A percentile compares a stretch with the other conserved stretches of the same genome.
These are phyloP conservation scores for Elasticomyces elasticus DNA, from an alignment of 495 filamentous ascomycete genomes.

Conservation along the genomic window DNA sequence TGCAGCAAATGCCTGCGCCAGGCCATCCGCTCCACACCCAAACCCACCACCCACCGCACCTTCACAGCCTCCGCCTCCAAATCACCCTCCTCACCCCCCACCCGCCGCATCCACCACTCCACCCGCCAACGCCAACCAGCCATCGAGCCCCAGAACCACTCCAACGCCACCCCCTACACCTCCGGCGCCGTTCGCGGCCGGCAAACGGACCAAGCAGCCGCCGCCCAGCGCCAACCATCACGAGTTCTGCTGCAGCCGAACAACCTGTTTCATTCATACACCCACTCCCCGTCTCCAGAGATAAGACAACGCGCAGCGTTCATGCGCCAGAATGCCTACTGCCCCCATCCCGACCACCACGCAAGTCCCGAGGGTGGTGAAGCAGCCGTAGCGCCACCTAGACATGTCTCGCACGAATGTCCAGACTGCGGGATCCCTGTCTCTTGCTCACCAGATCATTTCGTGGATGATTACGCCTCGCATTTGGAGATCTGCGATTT, in stretches of 20 bases:
- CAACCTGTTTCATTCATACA: constrained; percentile 88
- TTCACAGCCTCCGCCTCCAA: constrained; percentile 4
- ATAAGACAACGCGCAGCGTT: constrained; percentile 78
- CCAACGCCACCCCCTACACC: neutral
- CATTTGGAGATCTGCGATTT: constrained; percentile 90
- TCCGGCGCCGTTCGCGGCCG: neutral
- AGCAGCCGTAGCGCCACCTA: constrained; percentile 48
- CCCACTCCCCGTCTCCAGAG: constrained; percentile 71
- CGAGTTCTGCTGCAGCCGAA: constrained; percentile 52
- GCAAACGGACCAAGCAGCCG: neutral
- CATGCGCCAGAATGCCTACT: constrained; percentile 83
- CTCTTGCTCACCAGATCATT: constrained; percentile 87
- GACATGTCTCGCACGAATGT: constrained; percentile 84
- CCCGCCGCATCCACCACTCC: constrained; percentile 10
- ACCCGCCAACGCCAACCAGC: neutral
- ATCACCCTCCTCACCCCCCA: neutral
- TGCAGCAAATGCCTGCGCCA: constrained; percentile 13
- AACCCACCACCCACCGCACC: neutral
- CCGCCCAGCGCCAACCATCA: neutral
- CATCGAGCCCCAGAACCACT: neutral
- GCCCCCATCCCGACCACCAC: constrained; percentile 79
- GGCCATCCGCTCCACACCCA: neutral
- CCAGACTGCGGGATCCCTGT: constrained; percentile 92
- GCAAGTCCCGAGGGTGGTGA: constrained; percentile 42
- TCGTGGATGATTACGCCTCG: constrained; percentile 84